These are phyloP conservation scores for Salvia splendens DNA, from an alignment of 257 asterid genomes.

Conservation along the genomic window DNA sequence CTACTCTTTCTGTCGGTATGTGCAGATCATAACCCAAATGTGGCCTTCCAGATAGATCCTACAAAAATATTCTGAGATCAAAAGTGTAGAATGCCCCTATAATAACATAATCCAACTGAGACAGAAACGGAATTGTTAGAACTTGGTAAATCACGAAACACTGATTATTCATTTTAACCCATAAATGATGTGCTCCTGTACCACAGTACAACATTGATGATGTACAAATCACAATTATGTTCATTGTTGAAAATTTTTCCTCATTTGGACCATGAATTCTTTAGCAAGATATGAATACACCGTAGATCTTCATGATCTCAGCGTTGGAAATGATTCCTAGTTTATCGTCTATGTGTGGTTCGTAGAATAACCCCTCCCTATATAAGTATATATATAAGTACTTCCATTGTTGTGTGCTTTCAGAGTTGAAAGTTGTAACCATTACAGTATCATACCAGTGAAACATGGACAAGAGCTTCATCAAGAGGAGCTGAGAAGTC, in stretches of 20 bases:
- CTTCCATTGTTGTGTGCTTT: too few species aligned
- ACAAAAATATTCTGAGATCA: conserved; percentile 9
- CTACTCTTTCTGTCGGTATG: conserved; percentile 95
- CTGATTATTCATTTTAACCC: not conserved
- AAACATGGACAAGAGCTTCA: conserved; percentile 91
- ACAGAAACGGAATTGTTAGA: conserved; percentile 5
- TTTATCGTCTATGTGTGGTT: too few species aligned
- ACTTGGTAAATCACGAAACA: not conserved
- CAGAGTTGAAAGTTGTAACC: too few species aligned
- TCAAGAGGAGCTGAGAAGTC: conserved; percentile 97
- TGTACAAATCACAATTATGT: too few species aligned
- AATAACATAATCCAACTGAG: not conserved
- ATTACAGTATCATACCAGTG: conserved; percentile 59
- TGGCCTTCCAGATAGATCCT: conserved; percentile 98
- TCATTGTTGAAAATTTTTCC: too few species aligned
- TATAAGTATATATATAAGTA: too few species aligned
- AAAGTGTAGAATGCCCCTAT: conserved; percentile 10
- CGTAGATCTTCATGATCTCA: too few species aligned
- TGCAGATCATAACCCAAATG: conserved; percentile 74
- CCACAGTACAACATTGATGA: not conserved
- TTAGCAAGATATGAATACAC: too few species aligned
- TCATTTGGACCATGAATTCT: too few species aligned
- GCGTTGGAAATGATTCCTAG: too few species aligned
- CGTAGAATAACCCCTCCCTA: too few species aligned
- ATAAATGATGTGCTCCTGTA: not conserved